Conservation (phyloP, 176 grass and related monocot species). For the Saccharum spontaneum region DNA sequence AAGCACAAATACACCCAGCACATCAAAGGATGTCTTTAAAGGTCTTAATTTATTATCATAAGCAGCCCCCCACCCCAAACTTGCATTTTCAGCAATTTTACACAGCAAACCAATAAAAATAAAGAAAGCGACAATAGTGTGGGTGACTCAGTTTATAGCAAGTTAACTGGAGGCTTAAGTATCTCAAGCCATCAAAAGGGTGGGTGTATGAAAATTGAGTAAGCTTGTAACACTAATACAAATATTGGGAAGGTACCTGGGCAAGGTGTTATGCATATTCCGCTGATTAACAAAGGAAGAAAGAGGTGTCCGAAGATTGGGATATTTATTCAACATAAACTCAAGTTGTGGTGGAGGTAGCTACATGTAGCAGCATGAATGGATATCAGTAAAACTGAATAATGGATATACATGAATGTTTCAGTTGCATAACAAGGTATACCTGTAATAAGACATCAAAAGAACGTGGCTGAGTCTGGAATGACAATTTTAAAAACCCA, state of each 20-base stretch:
- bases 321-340: slow-evolving; percentile 61
- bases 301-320: slow-evolving; percentile 63
- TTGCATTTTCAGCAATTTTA: neutral
- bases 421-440: slow-evolving; percentile 2
- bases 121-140: slow-evolving; percentile 22
- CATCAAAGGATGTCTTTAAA: slow-evolving; percentile 10
- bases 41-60: slow-evolving; percentile 13
- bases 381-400: slow-evolving; percentile 41
- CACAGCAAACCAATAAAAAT: slow-evolving; percentile 5
- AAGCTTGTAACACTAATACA: slow-evolving; percentile 16
- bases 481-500: slow-evolving; percentile 92
- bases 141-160: slow-evolving; percentile 11
- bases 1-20: neutral
- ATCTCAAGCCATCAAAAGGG: slow-evolving; percentile 17
- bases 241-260: slow-evolving; percentile 49
- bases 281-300: slow-evolving; percentile 71
- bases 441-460: slow-evolving; percentile 94
- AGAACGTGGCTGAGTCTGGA: slow-evolving; percentile 86
- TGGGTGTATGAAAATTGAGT: neutral
- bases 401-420: slow-evolving; percentile 8
- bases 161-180: slow-evolving; percentile 12
- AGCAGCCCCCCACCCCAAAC: neutral
- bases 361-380: slow-evolving; percentile 51
- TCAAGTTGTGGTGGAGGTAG: slow-evolving; percentile 79
- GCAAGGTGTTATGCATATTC: slow-evolving; percentile 61